Evolutionary conservation across 1,284 basidiomycete species (phyloP), one percentile per base, ranked within the genome.

Genomic region (Ustilago vetiveriae): DNA sequence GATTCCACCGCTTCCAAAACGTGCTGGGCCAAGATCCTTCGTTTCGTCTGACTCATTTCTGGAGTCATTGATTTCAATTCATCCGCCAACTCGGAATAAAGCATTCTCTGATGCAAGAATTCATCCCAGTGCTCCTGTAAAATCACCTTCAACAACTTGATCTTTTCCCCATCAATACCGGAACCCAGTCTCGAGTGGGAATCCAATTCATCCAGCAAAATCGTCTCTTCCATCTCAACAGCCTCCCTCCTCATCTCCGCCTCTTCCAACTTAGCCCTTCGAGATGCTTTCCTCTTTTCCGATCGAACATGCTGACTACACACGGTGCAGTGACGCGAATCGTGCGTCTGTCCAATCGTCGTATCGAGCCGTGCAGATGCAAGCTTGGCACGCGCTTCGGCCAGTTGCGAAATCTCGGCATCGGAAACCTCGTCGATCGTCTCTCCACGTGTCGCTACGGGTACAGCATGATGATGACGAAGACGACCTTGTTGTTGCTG

Each of bases 21-120:
- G 46, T 80, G 78, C 22, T 72, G 58, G 3, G 74, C 75, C 17
- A 81, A 49, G 30, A 80, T 78, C 19, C 55, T 44, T 7, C 79
- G 48, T 41, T 75, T 76, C 0, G 46, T 49, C 27, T 46, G 42
- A 22, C 55, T 50, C 78, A 81, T 81, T 6, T 21, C 23, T 2
- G 78, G 78, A 36, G 63, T 52, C 38, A 81, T 50, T 19, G 39
- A 23, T 47, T 81, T 81, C 19, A 80, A 54, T 51, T 81, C 79
- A 36, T 81, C 79, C 2, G 79, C 79, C 17, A 81, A 68, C 42
- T 81, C 78, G 2, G 64, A 51, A 44, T 80, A 81, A 13, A 79
- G 64, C 67, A 68, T 60, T 5, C 74, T 51, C 27, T 76, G 73
- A 44, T 80, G 79, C 16, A 76, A 16, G 38, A 81, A 81, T 46